Evolutionary conservation across 768 basidiomycete species (phyloP).

Genomic region (Leccinum obscurum): DNA sequence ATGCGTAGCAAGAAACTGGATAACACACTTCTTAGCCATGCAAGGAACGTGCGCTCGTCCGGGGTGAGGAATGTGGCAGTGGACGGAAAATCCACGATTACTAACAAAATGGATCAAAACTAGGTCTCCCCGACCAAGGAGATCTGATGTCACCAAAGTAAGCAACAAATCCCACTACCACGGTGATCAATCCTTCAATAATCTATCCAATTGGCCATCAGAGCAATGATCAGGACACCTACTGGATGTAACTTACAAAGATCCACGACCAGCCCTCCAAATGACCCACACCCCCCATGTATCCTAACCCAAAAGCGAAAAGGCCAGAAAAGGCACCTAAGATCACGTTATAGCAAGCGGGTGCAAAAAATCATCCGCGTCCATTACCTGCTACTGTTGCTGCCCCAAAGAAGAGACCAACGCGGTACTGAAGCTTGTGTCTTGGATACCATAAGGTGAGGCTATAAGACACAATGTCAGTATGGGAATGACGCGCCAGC

Average conservation of each 20-base stretch:
- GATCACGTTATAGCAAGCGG: neutral
- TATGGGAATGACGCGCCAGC: too few species aligned
- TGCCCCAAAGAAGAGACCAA: constrained; percentile 65
- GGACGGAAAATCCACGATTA: constrained; percentile 53
- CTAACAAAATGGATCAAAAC: constrained; percentile 28
- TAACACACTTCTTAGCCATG: constrained; percentile 20
- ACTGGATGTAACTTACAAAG: constrained; percentile 42
- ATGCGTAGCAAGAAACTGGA: constrained; percentile 40
- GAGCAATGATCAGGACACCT: neutral
- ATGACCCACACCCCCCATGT: constrained; percentile 48
- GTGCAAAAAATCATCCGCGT: neutral
- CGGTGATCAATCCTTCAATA: constrained; percentile 52
- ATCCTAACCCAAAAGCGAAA: constrained; percentile 54
- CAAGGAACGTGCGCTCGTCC: constrained; percentile 19
- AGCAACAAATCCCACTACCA: constrained; percentile 53
- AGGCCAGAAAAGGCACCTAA: constrained; percentile 57
- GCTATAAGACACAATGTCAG: constrained; percentile 29
- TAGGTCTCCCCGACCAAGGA: neutral
- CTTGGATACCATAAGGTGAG: constrained; percentile 71
- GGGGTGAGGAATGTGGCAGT: constrained; percentile 18
- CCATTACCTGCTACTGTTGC: constrained; percentile 54
- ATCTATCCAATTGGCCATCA: constrained; percentile 6
- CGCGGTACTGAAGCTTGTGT: constrained; percentile 56
- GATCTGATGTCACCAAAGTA: constrained; percentile 42
- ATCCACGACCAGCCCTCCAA: constrained; percentile 68